A percentile compares a stretch with the other conserved stretches of the same genome.
Conservation (phyloP, 2,329 filamentous ascomycete genomes). For the Aspergillus candidus region DNA sequence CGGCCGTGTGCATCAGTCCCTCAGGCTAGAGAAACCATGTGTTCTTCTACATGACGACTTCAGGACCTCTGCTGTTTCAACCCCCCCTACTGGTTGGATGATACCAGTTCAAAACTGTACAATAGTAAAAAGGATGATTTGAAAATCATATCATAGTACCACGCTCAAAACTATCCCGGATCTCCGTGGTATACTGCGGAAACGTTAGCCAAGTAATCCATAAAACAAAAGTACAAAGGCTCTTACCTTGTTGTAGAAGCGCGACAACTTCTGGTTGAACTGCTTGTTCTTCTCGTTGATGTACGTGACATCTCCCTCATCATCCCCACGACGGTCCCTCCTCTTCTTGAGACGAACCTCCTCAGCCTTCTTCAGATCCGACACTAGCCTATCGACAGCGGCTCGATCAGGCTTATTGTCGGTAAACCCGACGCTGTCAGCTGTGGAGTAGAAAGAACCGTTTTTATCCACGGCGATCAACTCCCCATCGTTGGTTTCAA, state of each 20-base stretch:
- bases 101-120: constrained; percentile 13
- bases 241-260: constrained; percentile 86
- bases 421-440: constrained; percentile 72
- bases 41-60: not conserved
- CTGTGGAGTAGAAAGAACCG: constrained; percentile 84
- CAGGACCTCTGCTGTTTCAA: not conserved
- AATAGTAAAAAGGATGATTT: constrained; percentile 10
- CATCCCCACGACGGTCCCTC: constrained; percentile 72
- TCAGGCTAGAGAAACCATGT: too few species aligned
- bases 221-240: not conserved
- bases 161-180: constrained; percentile 93
- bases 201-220: constrained; percentile 12
- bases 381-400: constrained; percentile 80
- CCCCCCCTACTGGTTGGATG: constrained; percentile 13
- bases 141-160: constrained; percentile 78
- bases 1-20: too few species aligned
- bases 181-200: constrained; percentile 77
- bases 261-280: constrained; percentile 93
- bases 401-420: constrained; percentile 83
- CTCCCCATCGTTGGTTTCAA: constrained; percentile 92
- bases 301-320: constrained; percentile 89
- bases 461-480: constrained; percentile 89
- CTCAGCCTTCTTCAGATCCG: constrained; percentile 81
- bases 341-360: constrained; percentile 80
- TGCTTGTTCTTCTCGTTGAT: constrained; percentile 99